Base-by-base conservation (phyloP, 805 yeast genomes). In the Candida stauntonica region DNA sequence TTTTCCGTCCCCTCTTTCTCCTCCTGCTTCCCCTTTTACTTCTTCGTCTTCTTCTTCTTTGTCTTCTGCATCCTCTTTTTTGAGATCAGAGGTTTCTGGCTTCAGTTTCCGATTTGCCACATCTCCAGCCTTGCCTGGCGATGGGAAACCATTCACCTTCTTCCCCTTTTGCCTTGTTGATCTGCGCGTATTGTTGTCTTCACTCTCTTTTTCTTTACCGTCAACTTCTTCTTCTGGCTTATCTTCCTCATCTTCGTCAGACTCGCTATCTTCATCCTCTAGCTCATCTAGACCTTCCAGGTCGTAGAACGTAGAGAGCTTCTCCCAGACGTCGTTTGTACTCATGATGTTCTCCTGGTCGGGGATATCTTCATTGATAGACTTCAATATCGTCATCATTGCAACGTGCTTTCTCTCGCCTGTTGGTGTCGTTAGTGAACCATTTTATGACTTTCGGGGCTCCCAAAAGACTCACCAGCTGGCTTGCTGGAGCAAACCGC, bases 401-500 rank as follows among this genome's bases (percentile, higher is more conserved):
- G 58, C 77, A 61, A 48, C 61, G 39, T 64, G 64, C 17, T 50
- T 54, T 32, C 42, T 37, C 16, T 42, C 31, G 32, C 49, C 48
- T 45, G 34, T 28, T 18, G 15, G n/a, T 4, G 7, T 16, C 31
- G 38, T 35, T 41, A 35, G 26, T 37, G 18, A 21, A 27, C 19
- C n/a, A n/a, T n/a, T n/a, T n/a, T n/a, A n/a, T n/a, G n/a, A n/a
- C n/a, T n/a, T n/a, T n/a, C n/a, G n/a, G n/a, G n/a, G n/a, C n/a
- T n/a, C n/a, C n/a, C 32, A 20, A 17, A 5, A 18, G 14, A 38
- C 46, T 20, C 18, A 1, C 94, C 94, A 0, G 79, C 80, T 0
- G 93, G 93, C 55, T 79, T 80, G 61, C 67, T 70, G 50, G 73
- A 78, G 47, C 86, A 76, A 2, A 81, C 67, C 35, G 84, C 73